phyloP scores from a whole-genome alignment of 2,329 filamentous ascomycete species.

The Herpotrichia juniperi region DNA sequence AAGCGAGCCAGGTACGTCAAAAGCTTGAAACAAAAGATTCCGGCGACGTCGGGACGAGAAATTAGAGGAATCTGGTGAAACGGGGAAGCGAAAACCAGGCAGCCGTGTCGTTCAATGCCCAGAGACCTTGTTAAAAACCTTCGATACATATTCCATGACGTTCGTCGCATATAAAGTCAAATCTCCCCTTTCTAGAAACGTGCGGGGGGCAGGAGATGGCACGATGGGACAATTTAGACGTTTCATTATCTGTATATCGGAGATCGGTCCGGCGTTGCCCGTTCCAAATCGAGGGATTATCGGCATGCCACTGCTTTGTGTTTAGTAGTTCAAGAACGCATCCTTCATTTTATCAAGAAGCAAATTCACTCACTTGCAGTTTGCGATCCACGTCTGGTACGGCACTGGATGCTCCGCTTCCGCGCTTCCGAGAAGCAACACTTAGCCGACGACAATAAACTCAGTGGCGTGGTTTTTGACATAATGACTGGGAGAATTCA shows the following conservation, averaged over 20 bases:
- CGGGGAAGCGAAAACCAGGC: not conserved
- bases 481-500: too few relatives aligned
- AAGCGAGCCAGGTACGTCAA: conserved; percentile 2
- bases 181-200: conserved; percentile 10
- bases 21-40: conserved; percentile 8
- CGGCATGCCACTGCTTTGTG: not conserved
- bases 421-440: not conserved
- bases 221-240: conserved; percentile 9
- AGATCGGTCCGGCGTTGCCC: not conserved
- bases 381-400: not conserved
- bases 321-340: not conserved
- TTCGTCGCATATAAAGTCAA: conserved; percentile 17
- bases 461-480: not conserved
- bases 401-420: not conserved
- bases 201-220: too few relatives aligned
- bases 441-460: not conserved
- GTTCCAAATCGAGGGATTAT: not conserved
- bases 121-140: not conserved
- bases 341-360: not conserved
- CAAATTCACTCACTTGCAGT: not conserved
- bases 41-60: not conserved
- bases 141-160: not conserved
- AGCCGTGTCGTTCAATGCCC: not conserved
- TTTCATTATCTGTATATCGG: conserved; percentile 16
- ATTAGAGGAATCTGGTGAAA: not conserved